Conservation (phyloP, 106 monocot species). For the Phalaenopsis aphrodite region DNA sequence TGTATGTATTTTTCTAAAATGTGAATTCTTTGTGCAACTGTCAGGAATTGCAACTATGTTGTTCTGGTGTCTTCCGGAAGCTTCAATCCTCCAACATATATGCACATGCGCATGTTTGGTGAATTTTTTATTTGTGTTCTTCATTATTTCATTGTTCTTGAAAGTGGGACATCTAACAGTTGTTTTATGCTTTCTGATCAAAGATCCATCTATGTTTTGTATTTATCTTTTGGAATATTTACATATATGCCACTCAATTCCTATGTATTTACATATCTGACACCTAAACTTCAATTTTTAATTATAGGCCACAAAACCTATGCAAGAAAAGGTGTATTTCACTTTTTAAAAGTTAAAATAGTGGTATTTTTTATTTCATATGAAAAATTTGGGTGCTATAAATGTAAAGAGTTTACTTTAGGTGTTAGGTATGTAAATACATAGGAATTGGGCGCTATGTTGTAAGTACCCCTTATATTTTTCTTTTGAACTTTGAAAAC, state of each 20-base stretch:
- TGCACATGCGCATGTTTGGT: slow-evolving; percentile 87
- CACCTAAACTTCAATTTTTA: too few species aligned
- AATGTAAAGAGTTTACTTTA: too few species aligned
- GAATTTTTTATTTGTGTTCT: slow-evolving; percentile 3
- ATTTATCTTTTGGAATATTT: neutral
- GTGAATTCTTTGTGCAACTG: neutral
- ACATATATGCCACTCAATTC: neutral
- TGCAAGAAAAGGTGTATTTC: too few species aligned
- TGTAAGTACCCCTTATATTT: neutral
- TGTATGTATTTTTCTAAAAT: neutral
- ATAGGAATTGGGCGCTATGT: too few species aligned
- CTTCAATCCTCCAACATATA: slow-evolving; percentile 82
- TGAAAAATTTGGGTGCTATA: too few species aligned
- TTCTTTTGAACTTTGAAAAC: neutral
- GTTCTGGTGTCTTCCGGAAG: slow-evolving; percentile 55
- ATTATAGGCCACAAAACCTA: too few species aligned
- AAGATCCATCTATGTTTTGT: neutral
- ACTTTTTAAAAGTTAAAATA: too few species aligned
- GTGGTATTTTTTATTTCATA: too few species aligned
- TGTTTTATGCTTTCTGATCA: neutral
- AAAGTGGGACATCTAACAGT: neutral
- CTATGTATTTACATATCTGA: too few species aligned
- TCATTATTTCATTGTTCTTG: neutral
- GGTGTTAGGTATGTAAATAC: too few species aligned
- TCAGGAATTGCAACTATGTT: slow-evolving; percentile 19